Conservation (phyloP, 192 early-diverging fungal species). For the Podila clonocystis region DNA sequence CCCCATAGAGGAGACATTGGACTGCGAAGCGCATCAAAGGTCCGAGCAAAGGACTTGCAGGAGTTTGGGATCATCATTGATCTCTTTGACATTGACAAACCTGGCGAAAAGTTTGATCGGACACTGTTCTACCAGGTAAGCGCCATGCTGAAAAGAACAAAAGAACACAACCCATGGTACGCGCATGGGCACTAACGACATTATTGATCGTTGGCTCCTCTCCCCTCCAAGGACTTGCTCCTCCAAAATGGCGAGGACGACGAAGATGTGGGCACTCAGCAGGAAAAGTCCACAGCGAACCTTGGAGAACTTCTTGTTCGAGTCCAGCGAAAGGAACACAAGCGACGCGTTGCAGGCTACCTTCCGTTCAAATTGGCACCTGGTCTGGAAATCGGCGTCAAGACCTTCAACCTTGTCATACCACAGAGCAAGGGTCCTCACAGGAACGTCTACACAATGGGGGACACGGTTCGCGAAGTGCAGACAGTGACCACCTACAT, state of each 20-base stretch:
- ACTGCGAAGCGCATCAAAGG: conserved; percentile 61
- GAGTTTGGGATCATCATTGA: conserved; percentile 69
- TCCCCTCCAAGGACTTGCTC: conserved; percentile 45
- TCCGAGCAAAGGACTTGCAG: conserved; percentile 70
- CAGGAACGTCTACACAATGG: conserved; percentile 59
- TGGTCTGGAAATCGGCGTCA: conserved; percentile 73
- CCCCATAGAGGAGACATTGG: conserved; percentile 63
- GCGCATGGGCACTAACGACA: too few relatives aligned
- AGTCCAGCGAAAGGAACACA: conserved; percentile 70
- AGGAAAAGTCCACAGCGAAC: conserved; percentile 35
- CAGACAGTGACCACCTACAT: conserved; percentile 65
- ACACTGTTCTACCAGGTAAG: conserved; percentile 69
- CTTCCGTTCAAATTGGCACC: conserved; percentile 70
- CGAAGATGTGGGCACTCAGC: conserved; percentile 14
- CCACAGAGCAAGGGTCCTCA: conserved; percentile 58
- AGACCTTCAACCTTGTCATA: conserved; percentile 69
- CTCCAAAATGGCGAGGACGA: conserved; percentile 35
- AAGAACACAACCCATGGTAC: not conserved
- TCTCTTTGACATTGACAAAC: conserved; percentile 67
- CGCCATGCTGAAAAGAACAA: not conserved
- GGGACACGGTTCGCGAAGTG: conserved; percentile 63
- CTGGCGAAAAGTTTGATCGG: conserved; percentile 61
- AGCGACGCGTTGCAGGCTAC: conserved; percentile 66
- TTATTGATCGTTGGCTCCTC: too few relatives aligned
- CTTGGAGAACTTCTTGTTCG: conserved; percentile 60